Evolutionary conservation across 176 grass and related monocot genomes (phyloP), one percentile per base, ranked within the genome.

Genomic region (Zoysia japonica): DNA sequence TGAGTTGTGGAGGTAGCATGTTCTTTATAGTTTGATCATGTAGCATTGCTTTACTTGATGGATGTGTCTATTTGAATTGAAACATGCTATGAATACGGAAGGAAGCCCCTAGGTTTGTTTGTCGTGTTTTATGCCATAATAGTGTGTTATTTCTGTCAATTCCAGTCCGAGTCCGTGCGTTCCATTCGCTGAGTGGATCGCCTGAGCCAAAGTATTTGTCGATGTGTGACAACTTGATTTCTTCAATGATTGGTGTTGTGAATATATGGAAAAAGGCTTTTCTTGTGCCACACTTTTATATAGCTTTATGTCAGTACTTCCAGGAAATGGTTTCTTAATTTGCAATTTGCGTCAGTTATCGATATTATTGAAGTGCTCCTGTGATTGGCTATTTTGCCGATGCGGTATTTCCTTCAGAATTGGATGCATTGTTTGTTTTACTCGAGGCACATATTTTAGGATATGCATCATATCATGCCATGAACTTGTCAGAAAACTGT

Each of bases 201-300:
- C 39, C 19, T 38, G 53, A 2, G 13, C 9, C 78, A 39, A 65
- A 41, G 16, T n/a, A 43, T 42, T 8, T 5, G 36, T 62, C 0
- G 46, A 1, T 56, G 17, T 39, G 8, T 35, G n/a, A 16, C 44
- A 7, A 7, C 7, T 61, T 80, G 13, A 46, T 75, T 62, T 45
- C 5, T 75, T 81, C 13, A 38, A 44, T 81, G 46, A 44, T 81
- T 75, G 6, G 11, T 80, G 48, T 5, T 64, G 28, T 49, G 35
- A 65, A 43, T 42, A 1, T 71, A 64, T 50, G 36, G 45, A 42
- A 71, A 68, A 59, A 1, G n/a, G 28, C 28, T 70, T 51, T 61
- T 35, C 42, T 43, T 66, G 53, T 35, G 74, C 44, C 1, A 5
- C 54, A 66, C 11, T 47, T 28, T 28, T 41, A 15, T 66, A 12